Evolutionary conservation across 352 stramenopile genomes (phyloP), one percentile per base, ranked within the genome.

Genomic region (Phytopythium sindhum): DNA sequence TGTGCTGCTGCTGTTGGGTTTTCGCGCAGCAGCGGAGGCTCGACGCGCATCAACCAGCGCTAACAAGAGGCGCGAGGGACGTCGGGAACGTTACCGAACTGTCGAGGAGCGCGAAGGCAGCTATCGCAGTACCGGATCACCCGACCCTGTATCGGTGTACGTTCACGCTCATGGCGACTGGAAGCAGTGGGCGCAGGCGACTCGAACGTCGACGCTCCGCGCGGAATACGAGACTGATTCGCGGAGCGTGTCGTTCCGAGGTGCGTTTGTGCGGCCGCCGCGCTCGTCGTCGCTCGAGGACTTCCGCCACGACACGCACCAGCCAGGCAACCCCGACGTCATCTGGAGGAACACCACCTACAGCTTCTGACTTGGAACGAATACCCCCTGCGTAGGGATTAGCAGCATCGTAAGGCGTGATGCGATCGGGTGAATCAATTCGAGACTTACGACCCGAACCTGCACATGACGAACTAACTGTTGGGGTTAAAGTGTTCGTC

Each of bases 301-400:
- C 42, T 71, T 71, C 39, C 68, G 68, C 37, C 64, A 68, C 53
- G 68, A 74, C 48, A 41, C 66, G 29, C 64, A 74, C 57, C 52
- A 66, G 44, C 59, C 58, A 45, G 37, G 54, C 48, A 47, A 64
- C 45, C 50, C 37, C 26, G 60, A 42, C 41, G 14, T 37, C 2
- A 61, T 61, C 56, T 42, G 28, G 39, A 53, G 56, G 56, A 52
- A 24, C 41, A 42, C 26, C 26, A 28, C 56, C 26, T 61, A 61
- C 41, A 61, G 56, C 41, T 53, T 61, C 24, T 61, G 42, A 44
- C 11, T 39, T 11, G 33, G 31, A 35, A 8, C 8, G 31, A 3
- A 8, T 6, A 15, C 7, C 33, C 14, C 33, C 10, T 1, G 33
- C 33, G 33, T 39, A 39, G 33, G n/a, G n/a, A n/a, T n/a, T n/a